Evolutionary conservation across 148 eudicot genomes (phyloP).

Genomic region (Chenopodium album): DNA sequence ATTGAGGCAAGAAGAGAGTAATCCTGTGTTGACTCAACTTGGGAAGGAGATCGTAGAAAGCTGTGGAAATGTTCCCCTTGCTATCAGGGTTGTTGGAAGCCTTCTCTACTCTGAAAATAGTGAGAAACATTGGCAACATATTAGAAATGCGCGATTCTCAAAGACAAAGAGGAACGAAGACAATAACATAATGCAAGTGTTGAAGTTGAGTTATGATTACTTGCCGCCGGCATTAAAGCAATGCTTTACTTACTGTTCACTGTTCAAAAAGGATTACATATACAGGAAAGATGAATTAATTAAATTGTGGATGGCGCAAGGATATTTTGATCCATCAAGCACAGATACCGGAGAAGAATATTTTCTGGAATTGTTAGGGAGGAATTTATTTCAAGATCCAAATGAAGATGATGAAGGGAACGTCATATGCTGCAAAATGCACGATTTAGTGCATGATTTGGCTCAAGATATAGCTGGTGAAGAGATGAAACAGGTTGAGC

Average conservation of each 20-base stretch:
- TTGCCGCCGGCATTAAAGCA: neutral
- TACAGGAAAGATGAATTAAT: neutral
- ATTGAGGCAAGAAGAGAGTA: neutral
- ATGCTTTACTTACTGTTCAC: conserved; percentile 17
- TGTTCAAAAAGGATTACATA: neutral
- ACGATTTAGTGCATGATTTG: conserved; percentile 20
- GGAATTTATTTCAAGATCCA: neutral
- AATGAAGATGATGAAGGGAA: neutral
- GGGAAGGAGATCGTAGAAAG: neutral
- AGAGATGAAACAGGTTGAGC: neutral
- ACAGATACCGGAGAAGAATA: neutral
- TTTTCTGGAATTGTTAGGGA: neutral
- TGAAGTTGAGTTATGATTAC: conserved; percentile 8
- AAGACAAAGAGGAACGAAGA: neutral
- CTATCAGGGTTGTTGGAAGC: neutral
- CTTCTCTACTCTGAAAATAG: neutral
- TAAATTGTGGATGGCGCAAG: conserved; percentile 22
- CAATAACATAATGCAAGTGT: neutral
- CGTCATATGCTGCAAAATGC: neutral
- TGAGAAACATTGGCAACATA: neutral
- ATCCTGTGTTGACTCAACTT: neutral
- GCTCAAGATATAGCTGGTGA: neutral
- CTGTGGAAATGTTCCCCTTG: neutral
- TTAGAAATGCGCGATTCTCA: neutral
- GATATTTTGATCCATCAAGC: neutral